A percentile compares a stretch with the other conserved stretches of the same genome.
These are phyloP conservation scores for Tetrahymena malaccensis DNA, from an alignment of 73 alveolate species.

Conservation along the genomic window DNA sequence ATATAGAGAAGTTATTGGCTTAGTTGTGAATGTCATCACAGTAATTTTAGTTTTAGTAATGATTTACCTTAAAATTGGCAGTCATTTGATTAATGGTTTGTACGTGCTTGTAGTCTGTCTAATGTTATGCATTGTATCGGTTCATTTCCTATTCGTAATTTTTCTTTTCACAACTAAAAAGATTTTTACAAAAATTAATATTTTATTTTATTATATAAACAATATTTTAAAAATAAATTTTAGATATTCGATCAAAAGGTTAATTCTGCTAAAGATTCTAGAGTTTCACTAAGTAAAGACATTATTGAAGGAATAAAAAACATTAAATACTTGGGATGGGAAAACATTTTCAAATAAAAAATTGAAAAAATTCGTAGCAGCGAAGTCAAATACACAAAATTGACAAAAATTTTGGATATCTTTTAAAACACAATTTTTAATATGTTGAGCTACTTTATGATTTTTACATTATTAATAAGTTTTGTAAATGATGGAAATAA, in stretches of 20 bases:
- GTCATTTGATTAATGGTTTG: background rate
- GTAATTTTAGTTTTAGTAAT: background rate
- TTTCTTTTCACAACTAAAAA: too few relatives aligned
- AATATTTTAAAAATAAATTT: too few relatives aligned
- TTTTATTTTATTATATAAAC: too few relatives aligned
- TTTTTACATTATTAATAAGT: background rate
- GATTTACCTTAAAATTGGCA: background rate
- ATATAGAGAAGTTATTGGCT: background rate
- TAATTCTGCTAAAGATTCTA: background rate
- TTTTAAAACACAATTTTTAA: conserved; percentile 8
- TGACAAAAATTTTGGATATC: conserved; percentile 6
- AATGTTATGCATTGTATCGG: background rate
- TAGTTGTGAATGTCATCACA: background rate
- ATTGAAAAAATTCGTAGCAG: background rate
- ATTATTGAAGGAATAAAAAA: conserved; percentile 35
- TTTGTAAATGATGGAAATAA: conserved; percentile 1
- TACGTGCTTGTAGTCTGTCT: background rate
- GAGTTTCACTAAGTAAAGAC: conserved; percentile 16
- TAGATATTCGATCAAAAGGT: background rate
- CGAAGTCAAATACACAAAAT: background rate
- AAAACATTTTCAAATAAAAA: conserved; percentile 7
- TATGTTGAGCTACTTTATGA: conserved; percentile 3
- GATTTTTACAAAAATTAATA: too few relatives aligned
- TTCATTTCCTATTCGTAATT: background rate
- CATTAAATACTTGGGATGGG: conserved; percentile 34